phyloP scores from a whole-genome alignment of 208 protist species.

The Leishmania tarentolae region DNA sequence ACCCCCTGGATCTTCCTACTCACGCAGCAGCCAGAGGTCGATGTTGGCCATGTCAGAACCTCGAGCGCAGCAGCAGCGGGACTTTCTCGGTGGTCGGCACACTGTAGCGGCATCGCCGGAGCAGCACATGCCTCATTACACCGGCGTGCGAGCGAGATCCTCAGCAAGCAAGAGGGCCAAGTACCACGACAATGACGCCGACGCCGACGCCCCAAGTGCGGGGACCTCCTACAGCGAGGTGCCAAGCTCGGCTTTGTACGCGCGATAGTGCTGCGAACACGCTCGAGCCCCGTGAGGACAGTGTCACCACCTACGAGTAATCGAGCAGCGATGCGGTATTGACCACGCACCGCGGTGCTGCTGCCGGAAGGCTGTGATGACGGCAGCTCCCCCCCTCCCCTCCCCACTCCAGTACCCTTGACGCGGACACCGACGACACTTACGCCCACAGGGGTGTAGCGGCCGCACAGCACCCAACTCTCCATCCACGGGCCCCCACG shows the following conservation, averaged over 20 bases:
- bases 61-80: background rate
- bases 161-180: background rate
- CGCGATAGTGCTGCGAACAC: conserved; percentile 9
- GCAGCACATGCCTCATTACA: background rate
- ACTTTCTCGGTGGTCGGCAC: background rate
- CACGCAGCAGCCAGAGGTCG: background rate
- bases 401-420: background rate
- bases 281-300: conserved; percentile 18
- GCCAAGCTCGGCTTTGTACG: background rate
- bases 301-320: conserved; percentile 15
- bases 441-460: background rate
- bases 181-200: conserved; percentile 11
- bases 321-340: conserved; percentile 16
- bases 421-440: background rate
- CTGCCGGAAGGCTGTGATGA: conserved; percentile 24
- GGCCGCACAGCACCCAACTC: background rate
- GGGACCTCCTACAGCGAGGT: background rate
- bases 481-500: background rate
- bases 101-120: background rate
- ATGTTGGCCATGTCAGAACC: too few species aligned
- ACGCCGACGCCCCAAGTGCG: conserved; percentile 4
- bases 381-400: conserved; percentile 10
- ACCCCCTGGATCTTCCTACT: background rate
- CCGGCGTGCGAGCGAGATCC: background rate
- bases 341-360: conserved; percentile 16